Base-by-base conservation (phyloP, 108 stramenopile species). In the Nitzschia palea region DNA sequence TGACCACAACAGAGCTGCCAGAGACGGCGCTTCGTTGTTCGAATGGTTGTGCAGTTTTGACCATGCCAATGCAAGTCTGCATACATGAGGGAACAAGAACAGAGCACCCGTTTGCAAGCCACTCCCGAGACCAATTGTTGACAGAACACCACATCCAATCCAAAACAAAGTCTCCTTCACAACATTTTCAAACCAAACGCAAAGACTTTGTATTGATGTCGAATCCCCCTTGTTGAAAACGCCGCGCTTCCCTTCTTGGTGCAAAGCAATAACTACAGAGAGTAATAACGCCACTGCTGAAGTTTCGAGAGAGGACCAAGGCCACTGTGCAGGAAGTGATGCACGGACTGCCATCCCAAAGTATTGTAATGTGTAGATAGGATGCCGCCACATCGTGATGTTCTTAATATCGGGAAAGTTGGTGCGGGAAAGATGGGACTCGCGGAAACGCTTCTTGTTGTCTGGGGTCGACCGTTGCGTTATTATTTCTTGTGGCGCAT, bases 1-100 rank as follows among this genome's bases (percentile, higher is more conserved):
- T 27, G 55, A 56, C 55, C 55, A 56, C 3, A 56, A 32, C n/a
- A 56, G 55, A 56, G 55, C 29, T 56, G 3, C 55, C 55, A 56
- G 28, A 27, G 55, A 56, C 3, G 55, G 55, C 30, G 55, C 26
- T n/a, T 9, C 12, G 9, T 9, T 42, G 9, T 18, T 17, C 0
- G 27, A 12, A 1, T 22, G 2, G 6, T 56, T n/a, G n/a, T 56
- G 55, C 17, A 12, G 32, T 20, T 56, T 56, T 0, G 32, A 29
- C 55, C 55, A 56, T 32, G 55, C 29, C 33, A 56, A 22, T 4
- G 55, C 3, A 28, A 34, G 1, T 27, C 55, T 14, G 28, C 55
- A 56, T 12, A 56, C 55, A 56, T 56, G 55, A 27, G 55, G 55
- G 20, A 56, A 56, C 32, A 56, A 22, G 20, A 56, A 56, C 3